Percentiles rank a stretch among this genome's conserved stretches.
Evolutionary conservation across 495 filamentous ascomycete species (phyloP).

Genomic region (Xylaria intraflava): DNA sequence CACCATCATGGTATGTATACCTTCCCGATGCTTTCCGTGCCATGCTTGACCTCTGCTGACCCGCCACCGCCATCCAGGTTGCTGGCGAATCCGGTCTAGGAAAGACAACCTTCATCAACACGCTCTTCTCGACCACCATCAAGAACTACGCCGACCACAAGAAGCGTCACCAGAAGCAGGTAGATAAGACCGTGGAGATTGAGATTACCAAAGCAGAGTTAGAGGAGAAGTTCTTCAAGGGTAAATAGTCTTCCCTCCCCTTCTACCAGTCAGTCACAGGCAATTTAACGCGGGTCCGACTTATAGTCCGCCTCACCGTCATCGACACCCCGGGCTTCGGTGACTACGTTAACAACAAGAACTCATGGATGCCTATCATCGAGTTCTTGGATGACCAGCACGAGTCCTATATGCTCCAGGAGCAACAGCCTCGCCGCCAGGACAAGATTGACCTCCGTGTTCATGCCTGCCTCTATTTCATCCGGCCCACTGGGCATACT

Average conservation of each 20-base stretch:
- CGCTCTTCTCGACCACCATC: conserved; percentile 98
- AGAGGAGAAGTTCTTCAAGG: conserved; percentile 99
- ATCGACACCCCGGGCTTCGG: conserved; percentile 98
- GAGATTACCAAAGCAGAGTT: conserved; percentile 99
- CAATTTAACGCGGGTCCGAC: conserved; percentile 11
- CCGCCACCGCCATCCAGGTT: conserved; percentile 49
- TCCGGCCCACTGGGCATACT: conserved; percentile 95
- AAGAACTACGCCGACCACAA: conserved; percentile 99
- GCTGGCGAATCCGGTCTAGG: conserved; percentile 97
- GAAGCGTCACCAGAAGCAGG: conserved; percentile 95
- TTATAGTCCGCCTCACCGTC: conserved; percentile 86
- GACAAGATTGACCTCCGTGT: conserved; percentile 99
- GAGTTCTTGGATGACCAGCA: conserved; percentile 99
- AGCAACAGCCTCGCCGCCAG: conserved; percentile 93
- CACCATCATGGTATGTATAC: conserved; percentile 82
- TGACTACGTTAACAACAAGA: conserved; percentile 99
- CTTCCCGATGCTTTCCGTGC: neutral
- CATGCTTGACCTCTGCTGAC: conserved; percentile 31
- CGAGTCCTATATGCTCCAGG: conserved; percentile 99
- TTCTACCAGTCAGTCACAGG: neutral
- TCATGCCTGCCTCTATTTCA: conserved; percentile 98
- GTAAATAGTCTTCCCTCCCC: conserved; percentile 40
- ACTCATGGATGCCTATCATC: conserved; percentile 99
- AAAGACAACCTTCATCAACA: conserved; percentile 99
- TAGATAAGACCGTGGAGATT: conserved; percentile 99